Base-by-base conservation (phyloP, 352 stramenopile genomes). In the Chrysophaeum taylorii region DNA sequence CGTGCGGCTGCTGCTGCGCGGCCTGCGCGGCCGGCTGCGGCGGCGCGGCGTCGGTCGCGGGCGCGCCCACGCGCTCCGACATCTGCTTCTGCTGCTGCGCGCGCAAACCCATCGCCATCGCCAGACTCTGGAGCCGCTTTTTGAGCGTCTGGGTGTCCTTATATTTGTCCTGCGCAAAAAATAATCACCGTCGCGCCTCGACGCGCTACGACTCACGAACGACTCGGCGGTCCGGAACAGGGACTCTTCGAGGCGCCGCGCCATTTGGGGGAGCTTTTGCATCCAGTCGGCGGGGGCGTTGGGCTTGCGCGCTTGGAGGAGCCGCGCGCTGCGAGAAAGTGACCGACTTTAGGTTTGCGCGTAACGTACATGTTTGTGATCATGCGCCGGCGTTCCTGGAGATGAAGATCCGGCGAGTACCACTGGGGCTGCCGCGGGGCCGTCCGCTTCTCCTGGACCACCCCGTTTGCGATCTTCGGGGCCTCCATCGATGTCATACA, bases 221-320 rank as follows among this genome's bases (percentile, higher is more conserved):
- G 78, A 93, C 69, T 57, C 86, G 80, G 41, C 80, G 45, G 77
- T 93, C 80, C 75, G 86, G 72, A 98, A 98, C 60, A 96, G 89
- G 70, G 93, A 93, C 68, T 98, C 93, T 76, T 98, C 94, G 43
- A 98, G 81, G 53, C 93, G 86, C 71, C 96, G 92, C 0, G 94
- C 94, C 93, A 98, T 98, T 74, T 98, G 90, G 0, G 93, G 93
- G 25, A 98, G 82, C 73, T 97, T 96, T 70, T 97, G 89, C 50
- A 98, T 78, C 93, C 93, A 98, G 75, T 97, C 94, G 31, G 90
- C 81, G 2, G 91, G 89, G 4, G 93, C 92, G 79, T 98, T 96
- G 36, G 92, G 92, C 39, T 93, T 90, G 63, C 96, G 88, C 62
- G 92, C 92, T 72, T 96, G 87, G 41, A 98, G 83, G 27, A 98